Percentiles rank a stretch among this genome's conserved stretches.
Evolutionary conservation across 306 rosid species (phyloP).

Genomic region (Trifolium dubium): DNA sequence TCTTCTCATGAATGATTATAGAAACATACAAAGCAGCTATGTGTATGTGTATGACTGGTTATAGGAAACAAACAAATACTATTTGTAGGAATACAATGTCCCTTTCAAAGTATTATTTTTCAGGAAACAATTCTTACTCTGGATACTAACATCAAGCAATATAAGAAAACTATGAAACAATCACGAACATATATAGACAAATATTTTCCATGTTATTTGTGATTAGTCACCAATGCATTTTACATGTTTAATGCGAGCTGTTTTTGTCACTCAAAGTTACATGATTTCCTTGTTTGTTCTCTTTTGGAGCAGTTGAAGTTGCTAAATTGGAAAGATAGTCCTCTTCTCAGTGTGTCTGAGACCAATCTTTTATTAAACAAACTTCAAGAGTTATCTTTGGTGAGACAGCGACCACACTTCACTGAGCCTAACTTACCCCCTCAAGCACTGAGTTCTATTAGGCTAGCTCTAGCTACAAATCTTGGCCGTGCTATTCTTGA

Average conservation of each 20-base stretch:
- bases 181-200: too few relatives aligned
- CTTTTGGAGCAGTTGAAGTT: constrained; percentile 72
- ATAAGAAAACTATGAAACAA: too few relatives aligned
- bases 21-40: background rate
- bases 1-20: background rate
- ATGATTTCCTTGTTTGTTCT: constrained; percentile 29
- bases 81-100: too few relatives aligned
- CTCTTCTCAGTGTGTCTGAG: constrained; percentile 73
- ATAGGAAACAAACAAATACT: too few relatives aligned
- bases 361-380: constrained; percentile 80
- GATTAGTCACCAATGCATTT: background rate
- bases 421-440: constrained; percentile 62
- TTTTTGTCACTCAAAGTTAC: background rate
- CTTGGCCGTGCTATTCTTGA: constrained; percentile 88
- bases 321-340: constrained; percentile 76
- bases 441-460: constrained; percentile 66
- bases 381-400: constrained; percentile 82
- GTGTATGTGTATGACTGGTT: background rate
- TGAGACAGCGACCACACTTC: constrained; percentile 68
- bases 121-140: too few relatives aligned
- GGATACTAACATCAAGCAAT: background rate
- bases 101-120: too few relatives aligned
- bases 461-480: constrained; percentile 84
- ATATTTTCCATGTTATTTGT: constrained; percentile 11
- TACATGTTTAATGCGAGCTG: background rate